These are phyloP conservation scores for Russula sp. DNA, from an alignment of 768 basidiomycete species.

Conservation along the genomic window DNA sequence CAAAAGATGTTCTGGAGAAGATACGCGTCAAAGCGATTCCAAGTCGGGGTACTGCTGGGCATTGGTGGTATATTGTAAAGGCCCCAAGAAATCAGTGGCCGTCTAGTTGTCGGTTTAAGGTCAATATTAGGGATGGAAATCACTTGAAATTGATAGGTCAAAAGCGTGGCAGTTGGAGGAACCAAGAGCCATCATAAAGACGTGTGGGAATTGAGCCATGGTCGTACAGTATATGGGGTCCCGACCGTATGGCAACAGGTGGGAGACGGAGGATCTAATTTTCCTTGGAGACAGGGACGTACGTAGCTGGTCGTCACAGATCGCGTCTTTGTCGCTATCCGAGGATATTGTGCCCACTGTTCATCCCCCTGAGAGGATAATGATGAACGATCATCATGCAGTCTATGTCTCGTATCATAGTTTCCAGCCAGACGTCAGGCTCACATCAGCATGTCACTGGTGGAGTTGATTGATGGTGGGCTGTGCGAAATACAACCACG, in stretches of 20 bases:
- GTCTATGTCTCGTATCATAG: background rate
- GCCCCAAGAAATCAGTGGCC: background rate
- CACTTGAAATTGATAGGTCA: background rate
- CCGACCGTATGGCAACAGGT: conserved; percentile 1
- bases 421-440: background rate
- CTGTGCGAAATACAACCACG: conserved; percentile 6
- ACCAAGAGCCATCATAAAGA: background rate
- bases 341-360: background rate
- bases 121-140: background rate
- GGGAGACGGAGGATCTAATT: background rate
- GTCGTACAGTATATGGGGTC: background rate
- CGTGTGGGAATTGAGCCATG: background rate
- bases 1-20: background rate
- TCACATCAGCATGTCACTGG: background rate
- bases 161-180: background rate
- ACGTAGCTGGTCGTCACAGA: background rate
- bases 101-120: no score
- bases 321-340: background rate
- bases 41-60: no score
- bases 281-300: conserved; percentile 8
- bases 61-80: background rate
- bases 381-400: background rate
- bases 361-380: background rate
- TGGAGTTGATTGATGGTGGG: conserved; percentile 13
- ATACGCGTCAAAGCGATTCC: no score